phyloP scores from a whole-genome alignment of 2,329 filamentous ascomycete genomes.

The Pyrenophora tritici-repentis region DNA sequence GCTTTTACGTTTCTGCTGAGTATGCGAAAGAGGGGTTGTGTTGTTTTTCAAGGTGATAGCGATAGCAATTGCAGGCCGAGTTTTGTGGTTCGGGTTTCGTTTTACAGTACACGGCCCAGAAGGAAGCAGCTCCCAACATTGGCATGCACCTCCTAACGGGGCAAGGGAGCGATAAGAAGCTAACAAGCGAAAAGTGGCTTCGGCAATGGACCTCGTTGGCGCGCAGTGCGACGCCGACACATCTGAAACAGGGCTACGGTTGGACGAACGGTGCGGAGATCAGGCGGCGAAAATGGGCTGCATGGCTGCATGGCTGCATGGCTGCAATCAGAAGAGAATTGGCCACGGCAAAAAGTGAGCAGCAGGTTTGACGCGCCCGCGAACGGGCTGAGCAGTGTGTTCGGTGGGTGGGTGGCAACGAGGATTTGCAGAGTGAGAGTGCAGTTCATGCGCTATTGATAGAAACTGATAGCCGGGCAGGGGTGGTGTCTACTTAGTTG shows the following conservation, averaged over 20 bases:
- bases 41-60: neutral
- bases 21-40: neutral
- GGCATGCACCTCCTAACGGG: constrained; percentile 2
- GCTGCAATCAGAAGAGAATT: constrained; percentile 16
- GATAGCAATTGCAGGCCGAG: neutral
- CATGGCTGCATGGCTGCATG: neutral
- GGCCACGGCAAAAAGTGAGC: constrained; percentile 11
- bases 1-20: neutral
- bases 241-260: constrained; percentile 22
- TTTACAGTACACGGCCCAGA: constrained; percentile 2
- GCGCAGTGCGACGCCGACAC: constrained; percentile 9
- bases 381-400: neutral
- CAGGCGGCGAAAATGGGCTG: constrained; percentile 11
- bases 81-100: neutral
- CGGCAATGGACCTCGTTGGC: constrained; percentile 22
- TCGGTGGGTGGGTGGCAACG: constrained; percentile 3
- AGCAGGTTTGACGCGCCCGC: constrained; percentile 19
- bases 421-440: neutral
- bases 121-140: neutral
- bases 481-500: neutral
- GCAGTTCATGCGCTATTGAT: constrained; percentile 9
- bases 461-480: neutral
- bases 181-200: constrained; percentile 12
- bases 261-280: constrained; percentile 21
- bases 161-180: constrained; percentile 7